Base-by-base conservation (phyloP, 1,139 yeast genomes). In the Saccharomyces pastorianus region DNA sequence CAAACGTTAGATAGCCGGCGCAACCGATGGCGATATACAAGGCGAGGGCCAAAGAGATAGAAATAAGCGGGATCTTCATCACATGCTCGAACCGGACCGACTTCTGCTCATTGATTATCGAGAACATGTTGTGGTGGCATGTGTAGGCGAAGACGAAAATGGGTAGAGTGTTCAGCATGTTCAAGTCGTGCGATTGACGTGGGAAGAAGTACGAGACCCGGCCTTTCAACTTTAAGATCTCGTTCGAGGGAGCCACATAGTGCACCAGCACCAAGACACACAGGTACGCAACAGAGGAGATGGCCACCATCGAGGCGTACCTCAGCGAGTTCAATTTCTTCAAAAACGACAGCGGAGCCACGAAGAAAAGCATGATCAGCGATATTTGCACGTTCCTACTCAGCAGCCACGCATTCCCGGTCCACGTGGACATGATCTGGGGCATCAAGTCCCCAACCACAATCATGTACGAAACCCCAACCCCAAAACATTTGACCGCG, bases 401-500 rank as follows among this genome's bases (percentile, higher is more conserved):
- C 55, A 73, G 56, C 11, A 78, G 58, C 48, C 70, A 55, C 4
- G 64, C 60, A 54, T 71, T 67, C 4, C 48, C 52, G 0, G 73
- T 61, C 2, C 83, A 31, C 6, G 4, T 23, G 6, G 48, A 38
- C 64, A 79, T 70, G 51, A 85, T 82, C 61, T 83, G 84, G 2
- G 93, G 93, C 83, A 84, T 78, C 64, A 85, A 74, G 67, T 85
- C 91, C 5, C 91, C 93, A 59, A 85, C 83, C 42, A 85, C 88
- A 53, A 85, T 88, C 64, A 85, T 72, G 62, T 85, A 85, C 51
- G 87, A 81, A 2, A 85, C 80, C 0, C 88, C 90, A 3, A 85
- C 91, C 13, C 93, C 93, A 68, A 85, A 84, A 64, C 91, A 85
- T 69, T 91, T 95, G 60, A 91, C 75, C 17, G 96, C 96, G 59